Percentiles rank a stretch among this genome's conserved stretches.
These are phyloP conservation scores for Salvia sclarea DNA, from an alignment of 305 asterid genomes.

Conservation along the genomic window DNA sequence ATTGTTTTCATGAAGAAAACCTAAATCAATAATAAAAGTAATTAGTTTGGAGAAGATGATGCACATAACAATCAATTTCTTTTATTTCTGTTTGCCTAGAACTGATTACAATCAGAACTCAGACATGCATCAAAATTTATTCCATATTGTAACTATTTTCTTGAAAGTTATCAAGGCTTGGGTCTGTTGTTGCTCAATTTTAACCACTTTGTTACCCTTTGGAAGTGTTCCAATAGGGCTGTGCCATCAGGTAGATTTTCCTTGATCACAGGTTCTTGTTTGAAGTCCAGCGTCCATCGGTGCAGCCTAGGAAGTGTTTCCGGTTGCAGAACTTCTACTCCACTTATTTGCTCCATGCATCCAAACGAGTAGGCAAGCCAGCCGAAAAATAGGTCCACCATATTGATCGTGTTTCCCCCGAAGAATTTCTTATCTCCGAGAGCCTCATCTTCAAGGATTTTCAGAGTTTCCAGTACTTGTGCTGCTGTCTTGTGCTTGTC, in stretches of 20 bases:
- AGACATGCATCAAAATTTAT: not conserved
- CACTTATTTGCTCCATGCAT: slow-evolving; percentile 33
- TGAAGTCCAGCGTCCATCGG: slow-evolving; percentile 42
- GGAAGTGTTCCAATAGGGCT: slow-evolving; percentile 25
- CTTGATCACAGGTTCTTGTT: slow-evolving; percentile 34
- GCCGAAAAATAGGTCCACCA: slow-evolving; percentile 49
- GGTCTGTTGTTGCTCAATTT: not conserved
- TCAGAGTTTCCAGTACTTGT: slow-evolving; percentile 34
- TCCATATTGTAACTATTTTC: not conserved
- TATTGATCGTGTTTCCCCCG: slow-evolving; percentile 46
- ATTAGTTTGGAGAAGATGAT: not conserved
- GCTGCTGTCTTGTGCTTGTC: slow-evolving; percentile 34
- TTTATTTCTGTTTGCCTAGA: not conserved
- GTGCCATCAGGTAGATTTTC: slow-evolving; percentile 32
- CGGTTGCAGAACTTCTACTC: slow-evolving; percentile 35
- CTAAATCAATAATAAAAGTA: not conserved
- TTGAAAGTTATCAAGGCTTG: not conserved
- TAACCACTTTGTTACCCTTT: slow-evolving; percentile 23
- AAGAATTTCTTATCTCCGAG: slow-evolving; percentile 51
- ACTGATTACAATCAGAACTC: not conserved
- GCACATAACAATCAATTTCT: not conserved
- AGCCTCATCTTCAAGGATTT: slow-evolving; percentile 42
- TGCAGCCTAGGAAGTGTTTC: slow-evolving; percentile 38
- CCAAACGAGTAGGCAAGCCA: slow-evolving; percentile 38
- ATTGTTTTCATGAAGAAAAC: slow-evolving; percentile 9